Conservation (phyloP, 352 stramenopile species). For the Phytophthora podocarpi region DNA sequence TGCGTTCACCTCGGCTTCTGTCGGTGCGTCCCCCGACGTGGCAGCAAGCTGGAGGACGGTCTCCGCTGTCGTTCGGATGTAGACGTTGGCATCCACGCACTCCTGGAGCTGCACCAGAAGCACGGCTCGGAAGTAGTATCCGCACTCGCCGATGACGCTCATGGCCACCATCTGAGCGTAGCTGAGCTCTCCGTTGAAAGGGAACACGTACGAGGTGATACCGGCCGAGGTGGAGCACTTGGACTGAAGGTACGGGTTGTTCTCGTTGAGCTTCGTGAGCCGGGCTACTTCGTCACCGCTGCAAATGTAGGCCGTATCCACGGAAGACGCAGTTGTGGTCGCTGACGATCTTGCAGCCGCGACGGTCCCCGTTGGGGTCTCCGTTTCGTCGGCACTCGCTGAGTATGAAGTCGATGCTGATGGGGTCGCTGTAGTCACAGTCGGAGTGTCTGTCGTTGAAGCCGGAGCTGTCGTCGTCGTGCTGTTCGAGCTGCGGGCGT, state of each 20-base stretch:
- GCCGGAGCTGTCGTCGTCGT: slow-evolving; percentile 17
- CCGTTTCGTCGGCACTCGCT: neutral
- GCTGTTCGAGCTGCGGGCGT: slow-evolving; percentile 15
- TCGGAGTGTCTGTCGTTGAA: slow-evolving; percentile 21
- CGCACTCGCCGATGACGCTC: slow-evolving; percentile 23
- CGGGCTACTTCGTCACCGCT: slow-evolving; percentile 34
- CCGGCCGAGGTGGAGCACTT: slow-evolving; percentile 24
- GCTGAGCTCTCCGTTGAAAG: slow-evolving; percentile 35
- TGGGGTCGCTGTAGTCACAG: slow-evolving; percentile 9
- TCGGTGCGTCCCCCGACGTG: slow-evolving; percentile 18
- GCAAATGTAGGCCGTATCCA: slow-evolving; percentile 35
- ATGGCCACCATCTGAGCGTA: slow-evolving; percentile 41
- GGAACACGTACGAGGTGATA: slow-evolving; percentile 35
- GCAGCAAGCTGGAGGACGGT: slow-evolving; percentile 30
- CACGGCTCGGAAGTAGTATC: slow-evolving; percentile 37
- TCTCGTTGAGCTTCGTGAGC: slow-evolving; percentile 31
- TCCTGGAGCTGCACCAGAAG: slow-evolving; percentile 35
- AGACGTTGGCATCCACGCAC: slow-evolving; percentile 39
- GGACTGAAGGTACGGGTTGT: slow-evolving; percentile 37
- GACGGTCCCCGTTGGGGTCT: slow-evolving; percentile 24
- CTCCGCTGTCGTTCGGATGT: slow-evolving; percentile 38
- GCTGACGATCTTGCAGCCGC: neutral
- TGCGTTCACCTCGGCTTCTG: slow-evolving; percentile 30
- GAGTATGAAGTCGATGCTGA: slow-evolving; percentile 14
- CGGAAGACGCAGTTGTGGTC: neutral